A percentile compares a stretch with the other conserved stretches of the same genome.
Evolutionary conservation across 176 grass and related monocot species (phyloP).

Genomic region (Zea mays): DNA sequence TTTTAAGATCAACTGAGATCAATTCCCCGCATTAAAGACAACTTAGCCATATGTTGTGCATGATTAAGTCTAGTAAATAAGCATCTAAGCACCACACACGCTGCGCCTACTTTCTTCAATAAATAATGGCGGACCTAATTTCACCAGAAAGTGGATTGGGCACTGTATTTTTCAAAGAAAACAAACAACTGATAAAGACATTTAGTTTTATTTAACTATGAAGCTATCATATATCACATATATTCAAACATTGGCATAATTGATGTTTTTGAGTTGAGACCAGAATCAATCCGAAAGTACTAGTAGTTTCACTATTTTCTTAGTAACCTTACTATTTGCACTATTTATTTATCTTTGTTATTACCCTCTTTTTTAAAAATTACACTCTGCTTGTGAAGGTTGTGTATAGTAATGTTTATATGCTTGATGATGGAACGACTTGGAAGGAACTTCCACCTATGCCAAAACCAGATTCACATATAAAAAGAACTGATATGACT

Average conservation of each 20-base stretch:
- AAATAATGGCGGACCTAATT: background rate
- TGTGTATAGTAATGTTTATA: slow-evolving; percentile 91
- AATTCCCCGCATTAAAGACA: background rate
- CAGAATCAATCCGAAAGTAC: slow-evolving; percentile 2
- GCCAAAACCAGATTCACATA: too few relatives aligned
- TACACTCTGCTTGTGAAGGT: slow-evolving; percentile 51
- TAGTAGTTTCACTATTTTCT: slow-evolving; percentile 35
- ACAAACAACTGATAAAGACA: background rate
- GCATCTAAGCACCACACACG: slow-evolving; percentile 4
- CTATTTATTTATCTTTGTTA: background rate
- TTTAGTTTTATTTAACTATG: slow-evolving; percentile 13
- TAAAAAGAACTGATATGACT: slow-evolving; percentile 20
- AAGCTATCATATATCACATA: background rate
- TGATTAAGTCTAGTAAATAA: slow-evolving; percentile 15
- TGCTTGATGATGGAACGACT: slow-evolving; percentile 71
- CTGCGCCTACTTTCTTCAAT: background rate
- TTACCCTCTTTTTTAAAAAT: background rate
- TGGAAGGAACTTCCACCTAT: slow-evolving; percentile 89
- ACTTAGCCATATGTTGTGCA: background rate
- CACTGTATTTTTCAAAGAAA: background rate
- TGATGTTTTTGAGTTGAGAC: slow-evolving; percentile 13
- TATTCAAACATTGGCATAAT: background rate
- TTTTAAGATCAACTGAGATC: background rate
- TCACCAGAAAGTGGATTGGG: background rate
- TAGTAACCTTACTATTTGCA: background rate